Base-by-base conservation (phyloP, 2,329 filamentous ascomycete genomes). In the Xylaria sp. region DNA sequence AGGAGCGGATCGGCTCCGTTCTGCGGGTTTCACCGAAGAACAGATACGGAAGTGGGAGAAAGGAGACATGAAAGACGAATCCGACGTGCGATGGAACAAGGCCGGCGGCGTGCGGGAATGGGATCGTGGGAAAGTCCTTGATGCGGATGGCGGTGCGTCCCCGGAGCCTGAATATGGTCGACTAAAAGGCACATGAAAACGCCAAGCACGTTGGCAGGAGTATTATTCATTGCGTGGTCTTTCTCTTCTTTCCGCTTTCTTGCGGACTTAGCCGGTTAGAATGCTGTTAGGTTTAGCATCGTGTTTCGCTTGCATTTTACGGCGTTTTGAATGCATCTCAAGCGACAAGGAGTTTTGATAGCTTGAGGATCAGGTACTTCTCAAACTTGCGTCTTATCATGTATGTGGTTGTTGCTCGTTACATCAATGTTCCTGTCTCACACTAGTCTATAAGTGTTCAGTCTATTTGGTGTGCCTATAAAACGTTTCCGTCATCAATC, bases 11-110 rank as follows among this genome's bases (percentile, higher is more conserved):
- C 84, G 94, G 67, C 82, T 98, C 68, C 89, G 89, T 41, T 88
- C 88, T 23, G 94, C 93, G 0, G 94, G 94, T 0, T 97, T 97
- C 76, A 89, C 88, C 1, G 92, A 94, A 18, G 88, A 89, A 4
- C 88, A 94, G 75, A 88, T 97, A 67, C 85, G 86, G 74, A 90
- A 89, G 71, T 94, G 91, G 89, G 90, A 91, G 78, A 89, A 85
- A 60, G 86, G 88, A 25, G 87, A 87, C 13, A 86, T 88, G 77
- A 85, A 87, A 63, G 82, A 85, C 46, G 88, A 91, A 69, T 87
- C 89, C 46, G 88, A 90, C 75, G 90, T 97, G 2, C 87, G 83
- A 60, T 97, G 94, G 94, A 85, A 86, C 46, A 91, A 90, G 75
- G 79, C 80, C 3, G 92, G 92, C 0, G 90, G 95, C 73, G 80